Evolutionary conservation across 192 early-diverging fungal species (phyloP).

Genomic region (Entomortierella chlamydospora): DNA sequence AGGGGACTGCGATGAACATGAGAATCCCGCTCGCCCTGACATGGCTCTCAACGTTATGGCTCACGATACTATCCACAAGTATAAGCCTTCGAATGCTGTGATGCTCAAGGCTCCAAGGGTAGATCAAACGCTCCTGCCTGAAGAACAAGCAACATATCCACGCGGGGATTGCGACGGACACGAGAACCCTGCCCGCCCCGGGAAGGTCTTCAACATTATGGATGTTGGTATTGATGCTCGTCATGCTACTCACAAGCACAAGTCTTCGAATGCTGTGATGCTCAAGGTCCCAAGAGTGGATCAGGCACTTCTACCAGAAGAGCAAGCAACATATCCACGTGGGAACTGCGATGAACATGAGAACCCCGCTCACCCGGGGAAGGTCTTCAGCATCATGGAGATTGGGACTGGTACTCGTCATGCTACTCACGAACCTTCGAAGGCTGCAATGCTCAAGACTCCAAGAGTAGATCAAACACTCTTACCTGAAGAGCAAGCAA

Average conservation of each 20-base stretch:
- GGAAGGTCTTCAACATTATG: not conserved
- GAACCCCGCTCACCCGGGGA: slow-evolving; percentile 11
- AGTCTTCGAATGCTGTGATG: too few species aligned
- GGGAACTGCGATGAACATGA: not conserved
- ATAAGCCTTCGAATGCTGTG: too few species aligned
- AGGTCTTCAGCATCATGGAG: slow-evolving; percentile 1
- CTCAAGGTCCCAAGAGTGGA: slow-evolving; percentile 21
- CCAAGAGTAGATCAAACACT: slow-evolving; percentile 23
- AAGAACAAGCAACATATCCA: slow-evolving; percentile 29
- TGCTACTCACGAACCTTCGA: slow-evolving; percentile 13
- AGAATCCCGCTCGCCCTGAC: slow-evolving; percentile 14
- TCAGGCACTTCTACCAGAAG: slow-evolving; percentile 30
- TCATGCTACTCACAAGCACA: not conserved
- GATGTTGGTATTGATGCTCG: not conserved
- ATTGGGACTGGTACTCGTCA: too few species aligned
- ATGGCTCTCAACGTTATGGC: not conserved
- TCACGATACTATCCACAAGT: too few species aligned
- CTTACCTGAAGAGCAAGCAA: slow-evolving; percentile 37
- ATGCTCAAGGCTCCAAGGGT: slow-evolving; percentile 9
- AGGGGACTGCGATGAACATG: not conserved
- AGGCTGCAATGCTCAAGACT: slow-evolving; percentile 14
- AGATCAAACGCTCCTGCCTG: not conserved
- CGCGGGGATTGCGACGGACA: not conserved
- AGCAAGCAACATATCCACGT: slow-evolving; percentile 34
- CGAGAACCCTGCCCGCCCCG: slow-evolving; percentile 2